Percentiles rank a stretch among this genome's conserved stretches.
Evolutionary conservation across 2,329 filamentous ascomycete species (phyloP).

Genomic region (Fusarium abutilonis): DNA sequence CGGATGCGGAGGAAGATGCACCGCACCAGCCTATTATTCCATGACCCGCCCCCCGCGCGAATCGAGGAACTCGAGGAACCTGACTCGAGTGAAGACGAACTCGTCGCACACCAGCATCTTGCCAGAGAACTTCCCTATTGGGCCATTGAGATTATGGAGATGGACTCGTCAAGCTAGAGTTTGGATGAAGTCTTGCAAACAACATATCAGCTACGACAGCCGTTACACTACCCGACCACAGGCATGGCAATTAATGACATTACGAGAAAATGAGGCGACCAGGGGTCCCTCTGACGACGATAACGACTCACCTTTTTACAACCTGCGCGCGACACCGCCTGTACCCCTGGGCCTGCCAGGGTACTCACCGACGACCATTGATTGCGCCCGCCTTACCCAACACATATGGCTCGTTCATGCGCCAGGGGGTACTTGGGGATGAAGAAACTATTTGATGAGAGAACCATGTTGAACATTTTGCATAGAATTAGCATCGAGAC

Average conservation of each 20-base stretch:
- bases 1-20: slow-evolving; percentile 59
- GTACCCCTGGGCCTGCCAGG: slow-evolving; percentile 28
- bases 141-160: slow-evolving; percentile 61
- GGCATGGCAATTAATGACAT: slow-evolving; percentile 43
- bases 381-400: slow-evolving; percentile 13
- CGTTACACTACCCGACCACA: slow-evolving; percentile 29
- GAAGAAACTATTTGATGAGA: slow-evolving; percentile 36
- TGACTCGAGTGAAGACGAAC: slow-evolving; percentile 58
- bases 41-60: slow-evolving; percentile 60
- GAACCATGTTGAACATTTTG: slow-evolving; percentile 41
- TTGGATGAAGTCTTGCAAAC: slow-evolving; percentile 12
- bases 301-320: slow-evolving; percentile 40
- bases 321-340: slow-evolving; percentile 38
- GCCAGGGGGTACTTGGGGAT: slow-evolving; percentile 9
- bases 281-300: slow-evolving; percentile 43
- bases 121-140: slow-evolving; percentile 62
- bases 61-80: slow-evolving; percentile 66
- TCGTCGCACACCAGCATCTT: slow-evolving; percentile 53
- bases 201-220: slow-evolving; percentile 30
- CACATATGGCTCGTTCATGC: slow-evolving; percentile 20
- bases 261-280: slow-evolving; percentile 40
- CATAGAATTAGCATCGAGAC: slow-evolving; percentile 41
- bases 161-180: slow-evolving; percentile 51
- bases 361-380: slow-evolving; percentile 25
- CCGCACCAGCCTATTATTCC: slow-evolving; percentile 59